Conservation (phyloP, 108 stramenopile genomes). For the Schizochytrium sp. region DNA sequence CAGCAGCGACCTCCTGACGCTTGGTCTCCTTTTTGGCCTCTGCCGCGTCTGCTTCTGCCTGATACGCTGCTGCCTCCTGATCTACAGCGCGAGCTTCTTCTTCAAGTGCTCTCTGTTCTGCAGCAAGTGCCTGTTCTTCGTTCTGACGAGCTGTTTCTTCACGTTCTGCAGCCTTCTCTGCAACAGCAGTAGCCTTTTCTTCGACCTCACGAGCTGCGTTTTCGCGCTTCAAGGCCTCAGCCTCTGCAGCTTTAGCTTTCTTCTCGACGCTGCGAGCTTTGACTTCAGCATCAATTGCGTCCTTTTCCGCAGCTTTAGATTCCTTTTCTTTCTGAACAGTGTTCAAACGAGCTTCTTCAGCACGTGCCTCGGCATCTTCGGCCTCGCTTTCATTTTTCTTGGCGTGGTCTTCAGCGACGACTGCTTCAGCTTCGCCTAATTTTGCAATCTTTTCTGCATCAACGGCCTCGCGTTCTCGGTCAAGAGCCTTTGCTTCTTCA, state of each 20-base stretch:
- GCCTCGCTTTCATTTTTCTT: background rate
- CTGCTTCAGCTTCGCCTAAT: conserved; percentile 18
- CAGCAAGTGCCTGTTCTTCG: conserved; percentile 11
- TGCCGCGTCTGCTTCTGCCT: conserved; percentile 33
- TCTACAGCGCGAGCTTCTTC: conserved; percentile 52
- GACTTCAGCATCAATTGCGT: conserved; percentile 33
- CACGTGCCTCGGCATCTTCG: background rate
- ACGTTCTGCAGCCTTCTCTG: background rate
- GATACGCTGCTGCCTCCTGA: background rate
- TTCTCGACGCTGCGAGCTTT: conserved; percentile 31
- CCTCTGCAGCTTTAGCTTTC: conserved; percentile 39
- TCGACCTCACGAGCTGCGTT: background rate
- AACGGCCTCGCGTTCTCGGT: background rate
- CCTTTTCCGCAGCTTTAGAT: conserved; percentile 14
- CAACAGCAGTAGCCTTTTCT: conserved; percentile 39
- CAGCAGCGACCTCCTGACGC: background rate
- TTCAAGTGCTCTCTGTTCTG: background rate
- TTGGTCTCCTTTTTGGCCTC: conserved; percentile 53
- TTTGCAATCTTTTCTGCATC: conserved; percentile 2
- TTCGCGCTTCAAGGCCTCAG: conserved; percentile 36
- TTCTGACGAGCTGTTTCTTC: conserved; percentile 15
- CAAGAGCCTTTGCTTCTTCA: conserved; percentile 9
- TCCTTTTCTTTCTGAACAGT: conserved; percentile 18
- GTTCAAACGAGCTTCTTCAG: conserved; percentile 37
- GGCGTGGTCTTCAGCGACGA: background rate